Percentiles rank a stretch among this genome's conserved stretches.
Conservation (phyloP, 805 yeast genomes). For the Nakazawaea siamensis region DNA sequence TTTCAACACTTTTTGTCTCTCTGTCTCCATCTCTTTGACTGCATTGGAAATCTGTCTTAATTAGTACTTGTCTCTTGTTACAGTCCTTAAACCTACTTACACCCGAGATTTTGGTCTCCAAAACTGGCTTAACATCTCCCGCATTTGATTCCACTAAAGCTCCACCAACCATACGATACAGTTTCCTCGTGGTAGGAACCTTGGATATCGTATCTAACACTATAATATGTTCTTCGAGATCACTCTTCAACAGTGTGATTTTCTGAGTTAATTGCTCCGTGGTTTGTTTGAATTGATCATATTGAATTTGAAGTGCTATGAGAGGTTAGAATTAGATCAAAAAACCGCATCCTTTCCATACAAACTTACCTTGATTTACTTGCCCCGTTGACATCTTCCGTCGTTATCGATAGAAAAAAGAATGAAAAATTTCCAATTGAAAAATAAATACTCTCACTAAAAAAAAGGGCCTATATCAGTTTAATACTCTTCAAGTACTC, state of each 20-base stretch:
- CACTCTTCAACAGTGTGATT: conserved; percentile 38
- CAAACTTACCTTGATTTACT: conserved; percentile 7
- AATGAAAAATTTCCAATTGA: no score
- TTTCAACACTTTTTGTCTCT: conserved; percentile 29
- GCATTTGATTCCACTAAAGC: conserved; percentile 80
- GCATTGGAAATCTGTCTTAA: conserved; percentile 25
- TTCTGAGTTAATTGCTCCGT: conserved; percentile 38
- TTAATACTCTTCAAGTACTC: conserved; percentile 32
- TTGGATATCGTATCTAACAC: conserved; percentile 51
- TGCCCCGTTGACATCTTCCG: conserved; percentile 7
- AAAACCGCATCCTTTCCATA: no score
- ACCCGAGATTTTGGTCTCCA: conserved; percentile 49
- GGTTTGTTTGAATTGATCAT: conserved; percentile 43
- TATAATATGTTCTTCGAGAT: conserved; percentile 33
- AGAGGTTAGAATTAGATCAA: conserved; percentile 14
- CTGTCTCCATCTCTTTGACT: conserved; percentile 27
- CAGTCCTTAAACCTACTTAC: conserved; percentile 15
- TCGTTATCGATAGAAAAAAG: no score
- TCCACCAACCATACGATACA: conserved; percentile 92
- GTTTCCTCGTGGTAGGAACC: conserved; percentile 55
- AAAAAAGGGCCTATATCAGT: no score
- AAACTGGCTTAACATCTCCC: conserved; percentile 60
- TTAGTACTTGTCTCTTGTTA: conserved; percentile 1
- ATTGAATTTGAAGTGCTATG: conserved; percentile 36
- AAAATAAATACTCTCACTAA: no score